These are phyloP conservation scores for Monosiga brevicollis DNA, from an alignment of 78 protist species.

Conservation along the genomic window DNA sequence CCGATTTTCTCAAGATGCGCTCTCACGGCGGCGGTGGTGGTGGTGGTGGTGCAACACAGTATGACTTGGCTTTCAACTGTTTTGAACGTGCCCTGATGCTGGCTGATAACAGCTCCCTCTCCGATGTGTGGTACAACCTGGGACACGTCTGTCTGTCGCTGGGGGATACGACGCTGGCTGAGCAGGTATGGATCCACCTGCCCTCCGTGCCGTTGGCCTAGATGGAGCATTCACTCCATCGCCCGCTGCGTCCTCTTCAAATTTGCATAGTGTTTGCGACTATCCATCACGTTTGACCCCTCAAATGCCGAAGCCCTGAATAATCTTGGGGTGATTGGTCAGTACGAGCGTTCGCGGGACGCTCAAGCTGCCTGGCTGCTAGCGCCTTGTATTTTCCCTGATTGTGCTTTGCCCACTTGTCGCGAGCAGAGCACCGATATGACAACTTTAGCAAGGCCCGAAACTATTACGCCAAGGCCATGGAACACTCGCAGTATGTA, in stretches of 20 bases:
- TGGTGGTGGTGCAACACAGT: too few relatives aligned
- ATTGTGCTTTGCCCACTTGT: neutral
- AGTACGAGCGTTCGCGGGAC: too few relatives aligned
- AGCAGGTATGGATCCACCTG: constrained; percentile 28
- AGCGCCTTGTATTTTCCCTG: too few relatives aligned
- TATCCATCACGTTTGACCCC: constrained; percentile 21
- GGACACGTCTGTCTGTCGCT: constrained; percentile 66
- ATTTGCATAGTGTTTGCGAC: neutral
- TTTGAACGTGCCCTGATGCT: constrained; percentile 54
- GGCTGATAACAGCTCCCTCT: constrained; percentile 33
- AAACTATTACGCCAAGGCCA: neutral
- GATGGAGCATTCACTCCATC: too few relatives aligned
- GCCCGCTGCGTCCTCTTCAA: too few relatives aligned
- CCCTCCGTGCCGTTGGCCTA: constrained; percentile 44
- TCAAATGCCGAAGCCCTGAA: constrained; percentile 40
- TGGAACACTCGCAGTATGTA: neutral
- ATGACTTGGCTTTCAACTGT: constrained; percentile 62
- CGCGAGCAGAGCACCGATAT: neutral
- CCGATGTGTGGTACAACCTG: constrained; percentile 77
- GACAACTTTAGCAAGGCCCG: neutral
- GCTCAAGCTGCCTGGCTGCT: too few relatives aligned
- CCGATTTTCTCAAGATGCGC: too few relatives aligned
- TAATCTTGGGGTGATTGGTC: constrained; percentile 7
- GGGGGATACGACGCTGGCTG: constrained; percentile 67
- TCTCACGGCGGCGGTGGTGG: too few relatives aligned